These are phyloP conservation scores for Solanum peruvianum DNA, from an alignment of 257 asterid species.

Conservation along the genomic window DNA sequence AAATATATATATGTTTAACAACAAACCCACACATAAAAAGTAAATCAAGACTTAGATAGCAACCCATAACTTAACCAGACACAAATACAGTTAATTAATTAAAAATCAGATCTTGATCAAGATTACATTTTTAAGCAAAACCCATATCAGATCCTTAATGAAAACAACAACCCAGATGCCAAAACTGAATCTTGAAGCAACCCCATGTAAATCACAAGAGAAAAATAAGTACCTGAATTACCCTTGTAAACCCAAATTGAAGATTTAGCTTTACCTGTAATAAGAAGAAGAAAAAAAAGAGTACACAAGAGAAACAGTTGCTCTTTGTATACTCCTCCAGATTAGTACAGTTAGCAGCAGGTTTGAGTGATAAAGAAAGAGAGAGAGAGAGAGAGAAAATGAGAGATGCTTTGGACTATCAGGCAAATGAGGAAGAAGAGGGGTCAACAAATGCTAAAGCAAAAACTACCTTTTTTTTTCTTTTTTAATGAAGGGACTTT, in stretches of 20 bases:
- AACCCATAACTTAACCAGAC: neutral
- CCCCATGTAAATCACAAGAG: neutral
- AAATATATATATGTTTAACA: neutral
- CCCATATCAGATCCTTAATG: conserved; percentile 5
- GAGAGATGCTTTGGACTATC: neutral
- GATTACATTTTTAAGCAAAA: neutral
- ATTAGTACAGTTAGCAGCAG: neutral
- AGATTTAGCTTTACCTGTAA: neutral
- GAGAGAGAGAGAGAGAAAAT: neutral
- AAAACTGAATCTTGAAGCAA: neutral
- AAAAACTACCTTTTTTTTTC: neutral
- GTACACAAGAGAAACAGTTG: neutral
- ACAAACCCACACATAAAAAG: neutral
- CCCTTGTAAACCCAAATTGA: neutral
- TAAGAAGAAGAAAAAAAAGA: neutral
- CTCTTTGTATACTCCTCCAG: neutral
- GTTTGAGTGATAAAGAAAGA: neutral
- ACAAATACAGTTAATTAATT: neutral
- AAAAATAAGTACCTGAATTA: neutral
- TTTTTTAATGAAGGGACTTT: neutral
- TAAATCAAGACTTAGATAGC: neutral
- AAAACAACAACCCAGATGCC: neutral
- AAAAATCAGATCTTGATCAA: conserved; percentile 10
- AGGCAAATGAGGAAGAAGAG: neutral
- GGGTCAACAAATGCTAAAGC: conserved; percentile 1